Base-by-base conservation (phyloP, 257 asterid genomes). In the Capsicum baccatum region DNA sequence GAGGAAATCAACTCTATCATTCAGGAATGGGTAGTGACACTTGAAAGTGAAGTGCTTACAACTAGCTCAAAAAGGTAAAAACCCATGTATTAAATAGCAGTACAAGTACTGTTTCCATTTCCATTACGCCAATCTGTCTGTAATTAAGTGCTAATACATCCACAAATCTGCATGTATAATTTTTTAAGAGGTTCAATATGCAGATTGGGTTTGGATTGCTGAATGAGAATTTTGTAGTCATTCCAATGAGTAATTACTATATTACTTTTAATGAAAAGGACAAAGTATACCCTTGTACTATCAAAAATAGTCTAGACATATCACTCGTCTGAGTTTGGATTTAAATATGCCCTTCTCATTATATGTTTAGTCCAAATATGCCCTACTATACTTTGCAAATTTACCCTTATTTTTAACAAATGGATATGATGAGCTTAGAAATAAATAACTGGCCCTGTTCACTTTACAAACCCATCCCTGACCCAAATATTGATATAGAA, bases 1-100 rank as follows among this genome's bases (percentile, higher is more conserved):
- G 88, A 87, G 69, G 97, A 89, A 89, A 94, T 95, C 90, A 95
- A 94, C 83, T 81, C 89, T 33, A 85, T 95, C 87, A 89, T 95
- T 52, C 87, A 83, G 79, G 91, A 92, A 70, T 94, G 99, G 99
- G 88, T 95, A 81, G 85, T 62, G 59, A 63, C 86, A 47, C 80
- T 91, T 79, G 97, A 94, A 80, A 66, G 83, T 52, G 79, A 76
- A 82, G 67, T 39, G 21, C 85, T 89, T 66, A 80, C 88, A 4
- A 89, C 83, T 83, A 84, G 88, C 87, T 85, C 89, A 11, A 83
- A 55, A 84, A 88, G 83, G 79, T 83, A 81, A 35, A 52, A 55
- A 64, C 52, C 55, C 21, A 11, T 67, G 50, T 48, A 37, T 8
- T 55, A 71, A 63, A 47, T 48, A n/a, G 33, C 39, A 44, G 80